Base-by-base conservation (phyloP, 257 asterid species). In the Cruciata laevipes region DNA sequence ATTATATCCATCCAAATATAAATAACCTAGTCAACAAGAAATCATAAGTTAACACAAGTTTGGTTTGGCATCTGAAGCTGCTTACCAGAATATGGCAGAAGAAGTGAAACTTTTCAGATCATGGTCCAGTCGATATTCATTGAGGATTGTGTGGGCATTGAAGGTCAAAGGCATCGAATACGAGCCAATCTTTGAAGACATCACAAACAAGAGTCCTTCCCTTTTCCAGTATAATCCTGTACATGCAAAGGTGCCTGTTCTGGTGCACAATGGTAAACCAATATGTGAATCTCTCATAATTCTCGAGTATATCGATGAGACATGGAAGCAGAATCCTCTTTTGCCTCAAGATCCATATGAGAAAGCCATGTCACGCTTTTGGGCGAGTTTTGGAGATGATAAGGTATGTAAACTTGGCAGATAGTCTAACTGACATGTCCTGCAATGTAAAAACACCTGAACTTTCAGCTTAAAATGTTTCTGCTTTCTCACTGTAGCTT, bases 311-410 rank as follows among this genome's bases (percentile, higher is more conserved):
- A 74, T 87, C 1, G 96, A 90, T 0, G 90, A 86, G 68, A 84
- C 86, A 12, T 87, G 95, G 96, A 78, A 79, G 71, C 83, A 82
- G 40, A 4, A 52, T 51, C 95, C 95, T 33, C 77, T 86, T 40
- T 63, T 87, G 13, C 96, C 97, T 7, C 81, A 70, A 60, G 85
- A 87, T 78, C 91, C 97, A 66, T 77, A 75, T 14, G 85, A 83
- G 70, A 87, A 73, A 76, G 87, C 95, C 69, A 61, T 47, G 70
- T 82, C 91, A 47, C 86, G 89, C 13, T 85, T 87, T 30, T 85
- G 97, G 97, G 94, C 88, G 0, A 84, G 86, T 44, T 86, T 86
- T 40, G 84, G 83, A 44, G 97, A 86, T 0, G 92, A 86, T 6
- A 82, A 82, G 90, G 95, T 85, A 83, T 25, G 75, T 49, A 62